Percentiles rank a stretch among this genome's conserved stretches.
phyloP scores from a whole-genome alignment of 176 grass and related monocot genomes.

The Ampelocalamus luodianensis region DNA sequence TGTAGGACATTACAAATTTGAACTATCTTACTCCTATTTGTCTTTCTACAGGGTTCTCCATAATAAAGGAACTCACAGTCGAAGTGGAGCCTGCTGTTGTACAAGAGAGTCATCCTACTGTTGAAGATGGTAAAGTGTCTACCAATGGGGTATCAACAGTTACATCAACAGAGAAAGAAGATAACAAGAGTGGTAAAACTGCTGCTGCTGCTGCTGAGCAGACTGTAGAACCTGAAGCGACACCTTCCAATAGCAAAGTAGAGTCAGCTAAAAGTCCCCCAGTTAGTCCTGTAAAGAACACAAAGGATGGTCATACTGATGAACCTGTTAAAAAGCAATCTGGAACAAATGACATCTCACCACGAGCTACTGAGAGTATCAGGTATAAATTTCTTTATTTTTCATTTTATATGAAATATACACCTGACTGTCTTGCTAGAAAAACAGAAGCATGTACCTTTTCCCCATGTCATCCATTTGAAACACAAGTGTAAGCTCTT shows the following conservation, averaged over 20 bases:
- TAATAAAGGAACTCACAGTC: constrained; percentile 93
- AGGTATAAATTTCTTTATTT: constrained; percentile 54
- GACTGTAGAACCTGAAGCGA: constrained; percentile 56
- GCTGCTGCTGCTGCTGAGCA: constrained; percentile 37
- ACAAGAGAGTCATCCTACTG: constrained; percentile 56
- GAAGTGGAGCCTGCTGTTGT: constrained; percentile 72
- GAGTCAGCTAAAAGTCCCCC: constrained; percentile 59
- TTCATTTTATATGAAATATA: constrained; percentile 32
- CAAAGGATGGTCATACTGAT: constrained; percentile 30
- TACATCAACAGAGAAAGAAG: constrained; percentile 58
- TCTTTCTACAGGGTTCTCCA: constrained; percentile 73
- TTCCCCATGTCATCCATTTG: constrained; percentile 6
- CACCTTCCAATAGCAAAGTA: constrained; percentile 45
- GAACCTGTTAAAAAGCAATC: constrained; percentile 50
- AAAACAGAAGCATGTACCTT: background rate
- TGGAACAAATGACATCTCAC: constrained; percentile 63
- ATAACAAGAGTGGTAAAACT: constrained; percentile 64
- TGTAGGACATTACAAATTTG: constrained; percentile 20
- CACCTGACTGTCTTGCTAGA: background rate
- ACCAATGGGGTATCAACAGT: constrained; percentile 43
- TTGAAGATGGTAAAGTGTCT: constrained; percentile 61
- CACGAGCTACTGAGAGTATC: constrained; percentile 62
- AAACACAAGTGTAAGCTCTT: background rate
- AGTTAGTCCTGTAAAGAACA: constrained; percentile 70
- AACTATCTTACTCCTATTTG: constrained; percentile 15